Evolutionary conservation across 164 flowering plant genomes (phyloP).

Genomic region (Protea cynaroides): DNA sequence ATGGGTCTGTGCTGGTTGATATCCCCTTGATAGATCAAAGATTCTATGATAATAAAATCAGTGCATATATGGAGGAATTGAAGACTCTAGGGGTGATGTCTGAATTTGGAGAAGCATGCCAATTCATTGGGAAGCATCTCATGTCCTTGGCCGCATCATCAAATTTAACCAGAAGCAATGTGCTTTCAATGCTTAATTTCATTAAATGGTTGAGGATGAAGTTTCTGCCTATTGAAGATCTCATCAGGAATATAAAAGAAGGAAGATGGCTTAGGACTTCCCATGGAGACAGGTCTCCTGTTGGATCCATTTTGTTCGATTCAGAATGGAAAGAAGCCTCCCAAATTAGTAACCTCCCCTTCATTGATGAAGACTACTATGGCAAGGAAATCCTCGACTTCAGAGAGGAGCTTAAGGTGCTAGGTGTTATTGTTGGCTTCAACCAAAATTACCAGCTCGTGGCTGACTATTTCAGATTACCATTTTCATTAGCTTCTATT

Average conservation of each 20-base stretch:
- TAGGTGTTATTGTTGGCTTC: conserved; percentile 49
- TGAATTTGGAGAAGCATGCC: conserved; percentile 44
- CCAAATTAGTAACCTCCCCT: conserved; percentile 41
- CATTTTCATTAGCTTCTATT: conserved; percentile 14
- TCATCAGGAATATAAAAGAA: conserved; percentile 33
- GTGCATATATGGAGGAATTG: conserved; percentile 39
- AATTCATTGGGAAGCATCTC: conserved; percentile 51
- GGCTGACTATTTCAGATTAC: conserved; percentile 25
- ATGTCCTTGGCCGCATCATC: conserved; percentile 41
- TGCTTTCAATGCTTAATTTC: conserved; percentile 47
- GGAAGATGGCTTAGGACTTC: conserved; percentile 47
- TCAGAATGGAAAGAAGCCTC: conserved; percentile 42
- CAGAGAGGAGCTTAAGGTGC: conserved; percentile 40
- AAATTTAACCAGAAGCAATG: conserved; percentile 28
- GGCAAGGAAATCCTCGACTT: conserved; percentile 39
- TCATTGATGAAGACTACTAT: conserved; percentile 42
- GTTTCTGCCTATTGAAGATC: conserved; percentile 26
- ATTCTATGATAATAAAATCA: conserved; percentile 38
- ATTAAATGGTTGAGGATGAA: conserved; percentile 34
- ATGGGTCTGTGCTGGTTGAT: conserved; percentile 52
- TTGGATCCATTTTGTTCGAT: conserved; percentile 36
- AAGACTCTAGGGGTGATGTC: conserved; percentile 52
- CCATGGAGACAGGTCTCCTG: conserved; percentile 41
- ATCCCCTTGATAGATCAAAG: conserved; percentile 50
- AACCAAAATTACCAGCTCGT: conserved; percentile 30